These are phyloP conservation scores for Taphrina confusa DNA, from an alignment of 1,139 yeast genomes.

Conservation along the genomic window DNA sequence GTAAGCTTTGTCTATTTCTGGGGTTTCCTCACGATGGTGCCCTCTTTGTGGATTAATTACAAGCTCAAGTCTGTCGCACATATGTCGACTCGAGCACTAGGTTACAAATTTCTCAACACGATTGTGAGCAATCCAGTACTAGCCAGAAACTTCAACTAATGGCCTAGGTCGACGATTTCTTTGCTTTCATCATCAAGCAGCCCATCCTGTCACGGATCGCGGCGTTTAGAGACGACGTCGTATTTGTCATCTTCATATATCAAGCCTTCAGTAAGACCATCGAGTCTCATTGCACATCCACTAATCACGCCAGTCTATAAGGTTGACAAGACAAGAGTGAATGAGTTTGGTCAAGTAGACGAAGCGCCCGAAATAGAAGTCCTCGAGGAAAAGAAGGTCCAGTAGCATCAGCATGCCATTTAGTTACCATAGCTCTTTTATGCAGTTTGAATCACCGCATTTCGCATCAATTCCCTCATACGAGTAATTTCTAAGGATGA, in stretches of 20 bases:
- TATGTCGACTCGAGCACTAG: slow-evolving; percentile 50
- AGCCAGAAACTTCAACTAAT: too few relatives aligned
- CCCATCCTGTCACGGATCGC: slow-evolving; percentile 44
- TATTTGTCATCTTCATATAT: slow-evolving; percentile 49
- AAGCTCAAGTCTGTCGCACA: slow-evolving; percentile 51
- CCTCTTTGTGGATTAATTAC: slow-evolving; percentile 50
- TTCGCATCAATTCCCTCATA: too few relatives aligned
- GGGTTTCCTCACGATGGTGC: slow-evolving; percentile 50
- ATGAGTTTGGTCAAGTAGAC: slow-evolving; percentile 51
- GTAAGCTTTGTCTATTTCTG: slow-evolving; percentile 52
- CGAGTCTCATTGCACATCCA: background rate
- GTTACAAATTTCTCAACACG: slow-evolving; percentile 50
- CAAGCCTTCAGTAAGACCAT: slow-evolving; percentile 47
- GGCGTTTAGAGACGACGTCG: slow-evolving; percentile 50
- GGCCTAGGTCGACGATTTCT: slow-evolving; percentile 47
- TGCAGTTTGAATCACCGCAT: too few relatives aligned
- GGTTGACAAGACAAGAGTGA: slow-evolving; percentile 49
- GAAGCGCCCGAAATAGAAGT: slow-evolving; percentile 42
- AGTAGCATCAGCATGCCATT: too few relatives aligned
- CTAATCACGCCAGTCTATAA: slow-evolving; percentile 42
- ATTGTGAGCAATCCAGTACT: slow-evolving; percentile 41
- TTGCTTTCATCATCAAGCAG: slow-evolving; percentile 50
- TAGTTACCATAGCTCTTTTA: too few relatives aligned
- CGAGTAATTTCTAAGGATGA: too few relatives aligned
- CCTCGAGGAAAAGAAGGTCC: background rate